phyloP scores from a whole-genome alignment of 148 eudicot species.

The Talinum fruticosum region DNA sequence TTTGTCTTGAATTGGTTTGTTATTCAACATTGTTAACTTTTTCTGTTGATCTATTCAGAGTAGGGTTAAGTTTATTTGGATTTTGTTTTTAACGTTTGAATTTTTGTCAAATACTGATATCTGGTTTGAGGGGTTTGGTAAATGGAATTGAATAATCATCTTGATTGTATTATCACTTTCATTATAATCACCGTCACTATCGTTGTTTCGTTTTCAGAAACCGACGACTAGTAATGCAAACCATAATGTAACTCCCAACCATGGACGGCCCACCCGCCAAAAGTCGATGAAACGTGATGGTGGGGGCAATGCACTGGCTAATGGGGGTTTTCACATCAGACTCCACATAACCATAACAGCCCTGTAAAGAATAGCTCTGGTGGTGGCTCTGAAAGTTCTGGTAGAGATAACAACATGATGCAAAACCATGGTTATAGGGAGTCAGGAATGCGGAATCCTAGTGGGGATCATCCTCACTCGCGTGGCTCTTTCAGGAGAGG shows the following conservation, averaged over 20 bases:
- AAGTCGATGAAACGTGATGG: slow-evolving; percentile 57
- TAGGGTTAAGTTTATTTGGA: background rate
- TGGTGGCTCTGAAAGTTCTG: slow-evolving; percentile 42
- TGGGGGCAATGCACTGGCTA: slow-evolving; percentile 45
- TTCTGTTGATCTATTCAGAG: background rate
- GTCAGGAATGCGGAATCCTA: slow-evolving; percentile 41
- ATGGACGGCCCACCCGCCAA: slow-evolving; percentile 53
- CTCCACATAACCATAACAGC: slow-evolving; percentile 23
- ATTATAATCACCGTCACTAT: slow-evolving; percentile 5
- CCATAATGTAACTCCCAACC: slow-evolving; percentile 35
- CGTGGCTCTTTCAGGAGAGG: slow-evolving; percentile 59
- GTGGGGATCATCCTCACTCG: slow-evolving; percentile 52
- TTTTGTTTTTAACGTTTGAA: background rate
- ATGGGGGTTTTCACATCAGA: slow-evolving; percentile 55
- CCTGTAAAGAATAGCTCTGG: slow-evolving; percentile 38
- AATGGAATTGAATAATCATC: slow-evolving; percentile 28
- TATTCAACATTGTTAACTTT: background rate
- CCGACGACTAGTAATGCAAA: slow-evolving; percentile 34
- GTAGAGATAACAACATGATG: slow-evolving; percentile 40
- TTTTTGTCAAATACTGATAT: background rate
- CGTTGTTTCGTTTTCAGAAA: slow-evolving; percentile 31
- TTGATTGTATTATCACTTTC: slow-evolving; percentile 5
- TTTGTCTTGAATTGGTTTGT: background rate
- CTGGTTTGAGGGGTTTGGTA: slow-evolving; percentile 30
- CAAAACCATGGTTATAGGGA: slow-evolving; percentile 43